Base-by-base conservation (phyloP, 331 rosid genomes). In the Telfairia occidentalis region DNA sequence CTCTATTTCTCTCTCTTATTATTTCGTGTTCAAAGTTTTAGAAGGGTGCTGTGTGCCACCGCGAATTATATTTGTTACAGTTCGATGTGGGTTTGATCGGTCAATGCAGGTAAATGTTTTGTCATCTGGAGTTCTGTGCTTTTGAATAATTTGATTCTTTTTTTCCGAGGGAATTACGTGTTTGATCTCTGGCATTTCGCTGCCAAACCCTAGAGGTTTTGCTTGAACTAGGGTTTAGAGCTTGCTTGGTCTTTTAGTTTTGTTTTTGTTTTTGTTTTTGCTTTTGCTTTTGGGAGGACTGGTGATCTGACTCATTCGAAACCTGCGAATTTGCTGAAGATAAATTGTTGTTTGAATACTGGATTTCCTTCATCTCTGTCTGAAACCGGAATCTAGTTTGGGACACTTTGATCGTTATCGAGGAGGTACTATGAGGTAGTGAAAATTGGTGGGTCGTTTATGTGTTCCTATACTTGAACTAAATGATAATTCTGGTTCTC, bases 21-120 rank as follows among this genome's bases (percentile, higher is more conserved):
- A 29, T 58, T 28, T 58, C 2, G 11, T 32, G 18, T 30, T 35
- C 23, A 32, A 21, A 19, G 43, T 52, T 9, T 48, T 34, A 3
- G 43, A 34, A 23, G 43, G 49, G 52, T 40, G 45, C 30, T 53
- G 34, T 53, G 52, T 12, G 50, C 19, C 43, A 5, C 53, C 57
- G 69, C 43, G 69, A 48, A 59, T 60, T 50, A 37, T 78, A 42
- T 67, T 61, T 76, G 64, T 76, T 75, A 48, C 81, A 45, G 58
- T 43, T 13, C 28, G 49, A 77, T 57, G 58, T 84, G 74, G 19
- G 59, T 73, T 75, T 75, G 80, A 85, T 85, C 82, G 76, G 77
- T 85, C 88, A 86, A 86, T 85, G 91, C 89, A 42, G 89, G 85
- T 65, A 50, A 66, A 19, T 76, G 75, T 76, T 76, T 37, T 34